Conservation (phyloP, 2,329 filamentous ascomycete genomes). For the Fusarium brevicatenulatum region DNA sequence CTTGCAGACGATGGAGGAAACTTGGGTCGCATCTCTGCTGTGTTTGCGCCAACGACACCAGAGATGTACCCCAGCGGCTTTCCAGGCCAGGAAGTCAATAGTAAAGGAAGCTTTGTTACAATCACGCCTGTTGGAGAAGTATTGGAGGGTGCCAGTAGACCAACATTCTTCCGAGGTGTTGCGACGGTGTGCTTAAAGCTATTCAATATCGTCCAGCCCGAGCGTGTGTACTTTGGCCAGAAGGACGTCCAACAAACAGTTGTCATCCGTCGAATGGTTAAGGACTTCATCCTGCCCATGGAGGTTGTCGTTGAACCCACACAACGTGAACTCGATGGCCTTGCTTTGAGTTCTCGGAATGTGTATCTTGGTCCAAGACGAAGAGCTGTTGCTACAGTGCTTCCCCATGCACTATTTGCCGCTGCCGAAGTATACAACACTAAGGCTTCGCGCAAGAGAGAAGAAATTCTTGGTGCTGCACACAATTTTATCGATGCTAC, state of each 20-base stretch:
- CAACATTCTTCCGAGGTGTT: slow-evolving; percentile 96
- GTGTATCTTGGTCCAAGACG: slow-evolving; percentile 86
- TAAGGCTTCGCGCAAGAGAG: slow-evolving; percentile 63
- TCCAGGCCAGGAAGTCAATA: slow-evolving; percentile 76
- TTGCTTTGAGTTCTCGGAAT: slow-evolving; percentile 93
- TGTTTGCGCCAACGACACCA: slow-evolving; percentile 85
- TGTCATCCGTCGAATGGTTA: slow-evolving; percentile 85
- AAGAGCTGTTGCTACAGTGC: slow-evolving; percentile 75
- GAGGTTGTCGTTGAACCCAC: slow-evolving; percentile 80
- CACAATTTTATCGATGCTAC: slow-evolving; percentile 66
- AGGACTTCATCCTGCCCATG: slow-evolving; percentile 84
- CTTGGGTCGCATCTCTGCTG: slow-evolving; percentile 77
- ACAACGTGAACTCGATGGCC: slow-evolving; percentile 78
- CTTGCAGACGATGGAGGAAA: slow-evolving; percentile 70
- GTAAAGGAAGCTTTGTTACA: slow-evolving; percentile 87
- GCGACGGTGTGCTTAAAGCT: slow-evolving; percentile 94
- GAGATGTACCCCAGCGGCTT: slow-evolving; percentile 90
- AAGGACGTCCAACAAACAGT: slow-evolving; percentile 98
- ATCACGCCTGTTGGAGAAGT: slow-evolving; percentile 85
- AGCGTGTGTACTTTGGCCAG: slow-evolving; percentile 90
- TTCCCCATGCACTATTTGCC: slow-evolving; percentile 74
- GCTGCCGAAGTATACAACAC: slow-evolving; percentile 74
- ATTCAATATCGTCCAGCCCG: slow-evolving; percentile 64
- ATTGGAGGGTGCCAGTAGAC: slow-evolving; percentile 85
- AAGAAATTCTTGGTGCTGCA: slow-evolving; percentile 78